Conservation (phyloP, 768 basidiomycete species). For the Pisolithus sp. region DNA sequence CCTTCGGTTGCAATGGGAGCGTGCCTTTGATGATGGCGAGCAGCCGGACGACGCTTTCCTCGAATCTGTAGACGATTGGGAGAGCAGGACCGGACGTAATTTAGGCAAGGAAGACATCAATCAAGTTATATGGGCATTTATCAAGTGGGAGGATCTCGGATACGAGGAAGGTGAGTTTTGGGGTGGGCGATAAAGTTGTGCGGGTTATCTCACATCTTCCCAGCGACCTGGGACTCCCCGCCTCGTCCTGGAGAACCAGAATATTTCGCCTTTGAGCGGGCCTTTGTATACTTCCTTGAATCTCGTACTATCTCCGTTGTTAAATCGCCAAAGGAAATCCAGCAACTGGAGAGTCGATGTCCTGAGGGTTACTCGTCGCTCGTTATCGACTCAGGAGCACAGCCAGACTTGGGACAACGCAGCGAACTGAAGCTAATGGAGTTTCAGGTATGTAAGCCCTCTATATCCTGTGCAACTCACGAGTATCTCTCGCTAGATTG, state of each 20-base stretch:
- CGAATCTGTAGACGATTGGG: conserved; percentile 57
- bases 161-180: conserved; percentile 75
- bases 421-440: conserved; percentile 67
- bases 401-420: conserved; percentile 65
- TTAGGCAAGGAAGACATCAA: conserved; percentile 44
- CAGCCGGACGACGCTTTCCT: conserved; percentile 50
- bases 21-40: conserved; percentile 53
- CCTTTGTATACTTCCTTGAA: conserved; percentile 59
- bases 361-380: conserved; percentile 47
- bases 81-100: conserved; percentile 34
- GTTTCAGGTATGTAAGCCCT: conserved; percentile 59
- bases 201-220: conserved; percentile 1
- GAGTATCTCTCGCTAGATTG: conserved; percentile 38
- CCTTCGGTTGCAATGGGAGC: conserved; percentile 24
- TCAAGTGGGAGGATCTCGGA: conserved; percentile 92
- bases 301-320: conserved; percentile 59
- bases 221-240: conserved; percentile 93
- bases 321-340: conserved; percentile 33
- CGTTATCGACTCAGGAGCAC: conserved; percentile 41
- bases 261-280: conserved; percentile 59
- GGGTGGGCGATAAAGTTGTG: not conserved
- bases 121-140: conserved; percentile 71
- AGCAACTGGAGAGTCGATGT: conserved; percentile 45
- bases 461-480: conserved; percentile 4
- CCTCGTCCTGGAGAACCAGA: conserved; percentile 51